Evolutionary conservation across 352 stramenopile genomes (phyloP), one percentile per base, ranked within the genome.

Genomic region (Thraustotheca clavata): DNA sequence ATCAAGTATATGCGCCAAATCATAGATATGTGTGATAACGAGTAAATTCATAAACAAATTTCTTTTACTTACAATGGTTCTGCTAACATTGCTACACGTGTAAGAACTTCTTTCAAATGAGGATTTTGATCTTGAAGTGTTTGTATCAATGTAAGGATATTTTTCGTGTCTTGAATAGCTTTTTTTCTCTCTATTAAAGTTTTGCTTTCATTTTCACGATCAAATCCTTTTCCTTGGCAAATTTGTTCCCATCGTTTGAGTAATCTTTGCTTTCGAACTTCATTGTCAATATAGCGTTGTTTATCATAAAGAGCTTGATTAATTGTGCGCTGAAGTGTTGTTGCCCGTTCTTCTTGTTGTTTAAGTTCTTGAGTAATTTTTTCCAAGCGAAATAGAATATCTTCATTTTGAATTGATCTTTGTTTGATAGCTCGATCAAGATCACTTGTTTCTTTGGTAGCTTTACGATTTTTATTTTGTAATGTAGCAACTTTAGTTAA

Each of bases 251-350:
- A 88, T 8, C 84, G 70, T 48, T 88, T 84, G 24, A 77, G 66
- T 57, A 96, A 74, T 9, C 83, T 76, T 60, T 90, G 61, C 55
- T 94, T 86, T 29, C 80, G 75, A 22, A 76, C 68, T 49, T 86
- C 75, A 22, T 76, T 81, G 59, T 95, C 85, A 27, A 91, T 86
- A 49, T 85, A 88, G 20, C 85, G 74, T 69, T 97, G 90, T 49
- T 96, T 96, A 32, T 97, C 87, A 68, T 97, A 98, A 26, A 97
- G 69, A 38, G 77, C 73, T 41, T 77, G 71, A 73, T 96, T 96
- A 61, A 97, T 95, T 27, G 69, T 65, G 9, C 76, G 76, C 70
- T 97, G 88, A 3, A 95, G 75, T 6, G 62, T 70, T 40, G 83
- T 70, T 3, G 70, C 71, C 20, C 73, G 76, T 66, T 92, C 80